A percentile compares a stretch with the other conserved stretches of the same genome.
These are phyloP conservation scores for Neopestalotiopsis clavispora DNA, from an alignment of 2,329 filamentous ascomycete genomes.

Conservation along the genomic window DNA sequence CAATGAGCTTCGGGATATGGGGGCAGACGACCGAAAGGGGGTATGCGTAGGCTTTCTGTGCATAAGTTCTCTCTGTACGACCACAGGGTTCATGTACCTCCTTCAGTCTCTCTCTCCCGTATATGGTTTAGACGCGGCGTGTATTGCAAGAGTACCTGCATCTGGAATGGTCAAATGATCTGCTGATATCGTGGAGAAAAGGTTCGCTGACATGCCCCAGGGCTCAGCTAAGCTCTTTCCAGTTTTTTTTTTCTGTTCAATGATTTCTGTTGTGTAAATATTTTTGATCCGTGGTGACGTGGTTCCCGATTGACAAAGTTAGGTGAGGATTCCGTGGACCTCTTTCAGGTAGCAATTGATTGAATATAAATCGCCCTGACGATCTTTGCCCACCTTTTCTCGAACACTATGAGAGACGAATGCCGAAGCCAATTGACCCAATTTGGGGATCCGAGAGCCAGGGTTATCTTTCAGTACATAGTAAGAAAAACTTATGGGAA, in stretches of 20 bases:
- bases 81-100: slow-evolving; percentile 1
- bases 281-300: background rate
- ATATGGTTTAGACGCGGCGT: slow-evolving; percentile 16
- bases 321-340: background rate
- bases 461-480: background rate
- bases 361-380: background rate
- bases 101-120: background rate
- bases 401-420: background rate
- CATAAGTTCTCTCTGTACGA: slow-evolving; percentile 1
- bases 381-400: background rate
- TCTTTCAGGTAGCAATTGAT: background rate
- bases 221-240: background rate
- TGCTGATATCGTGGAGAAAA: slow-evolving; percentile 25
- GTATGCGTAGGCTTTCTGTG: slow-evolving; percentile 10
- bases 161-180: slow-evolving; percentile 27
- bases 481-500: background rate
- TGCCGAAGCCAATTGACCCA: slow-evolving; percentile 4
- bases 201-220: slow-evolving; percentile 8
- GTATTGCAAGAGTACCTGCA: slow-evolving; percentile 26
- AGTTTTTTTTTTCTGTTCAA: background rate
- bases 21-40: background rate
- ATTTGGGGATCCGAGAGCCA: slow-evolving; percentile 8
- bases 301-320: background rate
- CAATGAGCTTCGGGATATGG: slow-evolving; percentile 9
- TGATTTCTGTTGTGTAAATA: background rate